Evolutionary conservation across 495 filamentous ascomycete genomes (phyloP), one percentile per base, ranked within the genome.

Genomic region (Geoglossum glabrum): DNA sequence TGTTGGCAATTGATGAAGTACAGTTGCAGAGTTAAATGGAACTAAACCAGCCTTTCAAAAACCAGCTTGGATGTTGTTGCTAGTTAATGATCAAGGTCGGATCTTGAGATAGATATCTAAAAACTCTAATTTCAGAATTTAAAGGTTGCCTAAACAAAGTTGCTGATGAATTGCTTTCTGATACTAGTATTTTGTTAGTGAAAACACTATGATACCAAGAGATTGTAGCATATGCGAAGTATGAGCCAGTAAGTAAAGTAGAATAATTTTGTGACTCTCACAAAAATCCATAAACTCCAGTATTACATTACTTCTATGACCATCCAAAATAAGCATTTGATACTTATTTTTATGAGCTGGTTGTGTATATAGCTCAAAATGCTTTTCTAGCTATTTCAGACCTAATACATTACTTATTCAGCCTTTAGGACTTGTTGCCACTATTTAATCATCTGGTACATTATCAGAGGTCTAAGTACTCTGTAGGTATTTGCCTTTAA

Each of bases 211-310:
- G 9, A 62, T 28, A 56, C 60, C 60, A 30, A 61, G 56, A 0
- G 60, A n/a, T n/a, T n/a, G n/a, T n/a, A n/a, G n/a, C n/a, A n/a
- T n/a, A n/a, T n/a, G n/a, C n/a, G n/a, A n/a, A 47, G 33, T 45
- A 61, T 62, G 60, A 8, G 60, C 59, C 31, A 59, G 61, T 17
- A 62, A 34, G 43, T 55, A 56, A 23, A 62, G 58, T 54, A 57
- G 45, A 58, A 60, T 55, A 43, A 62, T 62, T 30, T 50, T 45
- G 54, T 61, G 10, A 23, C 57, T 25, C 59, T 57, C 59, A 28
- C 50, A 62, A 30, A 61, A 46, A 1, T 46, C 6, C 2, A 59
- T 60, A 19, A 60, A 45, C 26, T 57, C 58, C 27, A 52, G 50
- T 10, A 57, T 59, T n/a, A 62, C 55, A 51, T 62, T 58, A 28